These are phyloP conservation scores for Curvularia hawaiiensis DNA, from an alignment of 2,329 filamentous ascomycete genomes.

Conservation along the genomic window DNA sequence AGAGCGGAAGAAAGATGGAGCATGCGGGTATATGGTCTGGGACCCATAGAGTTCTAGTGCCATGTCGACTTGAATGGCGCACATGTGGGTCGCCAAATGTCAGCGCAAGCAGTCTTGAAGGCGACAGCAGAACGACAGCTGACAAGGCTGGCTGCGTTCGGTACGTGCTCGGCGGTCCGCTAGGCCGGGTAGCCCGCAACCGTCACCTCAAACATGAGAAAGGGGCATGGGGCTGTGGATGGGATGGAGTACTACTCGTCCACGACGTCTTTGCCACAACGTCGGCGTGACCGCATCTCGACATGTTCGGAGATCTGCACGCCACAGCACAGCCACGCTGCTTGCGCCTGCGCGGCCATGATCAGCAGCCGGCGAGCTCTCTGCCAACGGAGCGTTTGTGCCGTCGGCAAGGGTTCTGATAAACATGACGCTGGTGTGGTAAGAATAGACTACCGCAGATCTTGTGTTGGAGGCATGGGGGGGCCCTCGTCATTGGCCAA, in stretches of 20 bases:
- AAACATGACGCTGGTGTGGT: conserved; percentile 7
- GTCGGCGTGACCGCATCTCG: conserved; percentile 30
- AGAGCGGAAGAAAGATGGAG: conserved; percentile 16
- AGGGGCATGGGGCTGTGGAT: conserved; percentile 21
- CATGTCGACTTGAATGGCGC: conserved; percentile 17
- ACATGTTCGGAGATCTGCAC: conserved; percentile 21
- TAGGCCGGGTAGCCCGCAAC: conserved; percentile 18
- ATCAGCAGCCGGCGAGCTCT: conserved; percentile 15
- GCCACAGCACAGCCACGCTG: conserved; percentile 34
- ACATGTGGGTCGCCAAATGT: conserved; percentile 16
- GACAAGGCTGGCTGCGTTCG: conserved; percentile 13
- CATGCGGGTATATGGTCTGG: conserved; percentile 15
- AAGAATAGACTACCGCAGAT: conserved; percentile 13
- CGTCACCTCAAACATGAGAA: conserved; percentile 18
- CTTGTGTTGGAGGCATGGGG: neutral
- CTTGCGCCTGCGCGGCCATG: conserved; percentile 16
- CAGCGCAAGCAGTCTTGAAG: conserved; percentile 18
- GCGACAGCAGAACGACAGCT: conserved; percentile 15
- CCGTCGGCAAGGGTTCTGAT: conserved; percentile 14
- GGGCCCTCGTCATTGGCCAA: neutral
- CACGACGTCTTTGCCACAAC: conserved; percentile 26
- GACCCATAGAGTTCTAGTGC: conserved; percentile 27
- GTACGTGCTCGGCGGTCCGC: conserved; percentile 21
- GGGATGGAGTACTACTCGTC: neutral
- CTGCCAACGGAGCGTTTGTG: conserved; percentile 6